These are phyloP conservation scores for Radiomyces spectabilis DNA, from an alignment of 192 early-diverging fungal species.

Conservation along the genomic window DNA sequence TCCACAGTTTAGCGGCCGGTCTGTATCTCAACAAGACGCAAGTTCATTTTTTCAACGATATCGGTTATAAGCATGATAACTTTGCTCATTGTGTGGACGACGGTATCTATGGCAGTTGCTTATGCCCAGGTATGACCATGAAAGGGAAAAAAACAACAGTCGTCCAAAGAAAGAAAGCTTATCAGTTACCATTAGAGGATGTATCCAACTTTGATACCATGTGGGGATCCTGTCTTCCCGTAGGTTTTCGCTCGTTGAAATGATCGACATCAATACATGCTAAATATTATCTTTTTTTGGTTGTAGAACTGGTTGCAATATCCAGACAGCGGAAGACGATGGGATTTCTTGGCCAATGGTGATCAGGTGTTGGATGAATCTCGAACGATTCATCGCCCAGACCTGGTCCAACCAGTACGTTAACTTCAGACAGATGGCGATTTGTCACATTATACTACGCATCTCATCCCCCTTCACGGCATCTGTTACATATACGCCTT, in stretches of 20 bases:
- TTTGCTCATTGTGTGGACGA: slow-evolving; percentile 22
- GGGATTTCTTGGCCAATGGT: slow-evolving; percentile 13
- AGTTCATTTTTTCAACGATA: slow-evolving; percentile 67
- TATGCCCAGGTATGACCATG: slow-evolving; percentile 19
- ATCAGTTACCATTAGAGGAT: slow-evolving; percentile 3
- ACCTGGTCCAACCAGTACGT: no score
- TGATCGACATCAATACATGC: no score
- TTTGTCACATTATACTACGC: no score
- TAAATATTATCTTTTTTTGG: not conserved
- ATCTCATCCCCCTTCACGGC: no score
- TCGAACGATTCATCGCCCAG: no score
- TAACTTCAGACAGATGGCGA: no score
- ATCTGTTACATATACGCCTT: no score
- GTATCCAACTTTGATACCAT: slow-evolving; percentile 18
- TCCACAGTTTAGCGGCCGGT: slow-evolving; percentile 59
- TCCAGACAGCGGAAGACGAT: slow-evolving; percentile 6
- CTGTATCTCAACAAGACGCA: slow-evolving; percentile 49
- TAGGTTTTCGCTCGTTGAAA: not conserved
- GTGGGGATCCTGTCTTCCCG: slow-evolving; percentile 15
- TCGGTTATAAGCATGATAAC: slow-evolving; percentile 49
- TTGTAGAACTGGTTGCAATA: slow-evolving; percentile 11
- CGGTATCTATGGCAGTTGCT: slow-evolving; percentile 19
- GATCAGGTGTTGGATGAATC: slow-evolving; percentile 2
- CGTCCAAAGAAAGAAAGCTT: not conserved
- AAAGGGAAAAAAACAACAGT: not conserved